Conservation (phyloP, 768 basidiomycete genomes). For the Boletus fagicola region DNA sequence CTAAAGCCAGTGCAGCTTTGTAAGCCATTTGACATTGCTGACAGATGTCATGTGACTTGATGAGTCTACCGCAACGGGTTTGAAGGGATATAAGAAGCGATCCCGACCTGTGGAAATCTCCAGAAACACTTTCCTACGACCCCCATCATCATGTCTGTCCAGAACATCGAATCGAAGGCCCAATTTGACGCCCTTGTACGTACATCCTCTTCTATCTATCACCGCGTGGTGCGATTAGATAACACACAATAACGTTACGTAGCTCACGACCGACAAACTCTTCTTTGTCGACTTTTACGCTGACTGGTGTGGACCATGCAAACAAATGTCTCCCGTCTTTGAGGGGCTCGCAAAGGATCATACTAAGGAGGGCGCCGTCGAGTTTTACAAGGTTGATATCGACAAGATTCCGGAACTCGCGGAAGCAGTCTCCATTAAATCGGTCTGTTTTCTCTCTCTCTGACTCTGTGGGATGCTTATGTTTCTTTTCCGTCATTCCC, state of each 20-base stretch:
- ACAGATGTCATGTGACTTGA: conserved; percentile 6
- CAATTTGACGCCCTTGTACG: conserved; percentile 12
- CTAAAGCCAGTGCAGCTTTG: neutral
- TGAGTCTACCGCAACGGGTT: neutral
- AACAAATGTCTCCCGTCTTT: conserved; percentile 15
- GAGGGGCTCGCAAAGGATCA: neutral
- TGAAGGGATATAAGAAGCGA: conserved; percentile 1
- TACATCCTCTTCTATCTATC: neutral
- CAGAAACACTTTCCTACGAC: neutral
- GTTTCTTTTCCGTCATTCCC: neutral
- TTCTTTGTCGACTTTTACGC: conserved; percentile 24
- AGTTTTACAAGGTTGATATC: conserved; percentile 74
- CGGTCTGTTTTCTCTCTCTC: conserved; percentile 39
- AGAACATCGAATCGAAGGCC: neutral
- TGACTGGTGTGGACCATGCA: conserved; percentile 23
- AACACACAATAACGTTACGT: neutral
- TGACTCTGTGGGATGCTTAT: neutral
- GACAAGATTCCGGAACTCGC: conserved; percentile 51
- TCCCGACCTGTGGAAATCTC: neutral
- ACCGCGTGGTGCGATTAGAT: neutral
- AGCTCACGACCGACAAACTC: conserved; percentile 6
- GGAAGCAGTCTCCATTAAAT: conserved; percentile 50
- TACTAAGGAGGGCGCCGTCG: conserved; percentile 29
- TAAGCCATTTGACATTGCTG: neutral
- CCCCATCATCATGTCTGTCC: conserved; percentile 2